These are phyloP conservation scores for Globisporangium polare DNA, from an alignment of 352 stramenopile genomes.

Conservation along the genomic window DNA sequence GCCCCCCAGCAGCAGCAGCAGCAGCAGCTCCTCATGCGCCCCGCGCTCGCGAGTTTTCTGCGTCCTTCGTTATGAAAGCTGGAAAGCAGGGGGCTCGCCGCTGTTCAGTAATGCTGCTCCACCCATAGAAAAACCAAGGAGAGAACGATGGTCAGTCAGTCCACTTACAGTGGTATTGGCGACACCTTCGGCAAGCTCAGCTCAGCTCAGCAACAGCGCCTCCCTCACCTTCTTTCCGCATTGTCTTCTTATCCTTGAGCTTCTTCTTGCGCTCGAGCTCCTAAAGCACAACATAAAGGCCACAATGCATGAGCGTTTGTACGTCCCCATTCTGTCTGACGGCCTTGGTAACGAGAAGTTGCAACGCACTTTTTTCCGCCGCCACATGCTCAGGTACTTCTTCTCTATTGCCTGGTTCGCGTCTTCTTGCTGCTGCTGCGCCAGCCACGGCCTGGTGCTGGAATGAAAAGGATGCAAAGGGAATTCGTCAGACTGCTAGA, in stretches of 20 bases:
- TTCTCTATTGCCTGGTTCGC: conserved; percentile 41
- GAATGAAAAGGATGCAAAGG: neutral
- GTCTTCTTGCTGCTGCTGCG: conserved; percentile 30
- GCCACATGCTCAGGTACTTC: conserved; percentile 60
- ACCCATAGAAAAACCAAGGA: neutral
- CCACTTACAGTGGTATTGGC: too few species aligned
- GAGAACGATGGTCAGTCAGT: too few species aligned
- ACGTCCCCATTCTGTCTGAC: too few species aligned
- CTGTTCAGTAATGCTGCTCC: conserved; percentile 2
- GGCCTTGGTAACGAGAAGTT: neutral
- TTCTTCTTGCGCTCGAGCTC: conserved; percentile 69
- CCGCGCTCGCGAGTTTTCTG: neutral
- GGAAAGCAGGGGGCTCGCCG: conserved; percentile 3
- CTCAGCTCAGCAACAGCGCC: neutral
- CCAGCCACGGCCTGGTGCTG: conserved; percentile 68
- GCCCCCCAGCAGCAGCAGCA: neutral
- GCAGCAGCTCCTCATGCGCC: neutral
- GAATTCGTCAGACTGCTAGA: neutral
- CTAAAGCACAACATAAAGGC: conserved; percentile 17
- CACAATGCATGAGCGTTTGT: neutral
- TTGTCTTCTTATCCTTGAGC: conserved; percentile 66
- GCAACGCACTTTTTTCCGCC: conserved; percentile 51
- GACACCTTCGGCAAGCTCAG: neutral
- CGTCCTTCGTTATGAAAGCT: conserved; percentile 5
- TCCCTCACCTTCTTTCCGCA: conserved; percentile 50